phyloP scores from a whole-genome alignment of 441 rosid species.

The Eutrema salsugineum region DNA sequence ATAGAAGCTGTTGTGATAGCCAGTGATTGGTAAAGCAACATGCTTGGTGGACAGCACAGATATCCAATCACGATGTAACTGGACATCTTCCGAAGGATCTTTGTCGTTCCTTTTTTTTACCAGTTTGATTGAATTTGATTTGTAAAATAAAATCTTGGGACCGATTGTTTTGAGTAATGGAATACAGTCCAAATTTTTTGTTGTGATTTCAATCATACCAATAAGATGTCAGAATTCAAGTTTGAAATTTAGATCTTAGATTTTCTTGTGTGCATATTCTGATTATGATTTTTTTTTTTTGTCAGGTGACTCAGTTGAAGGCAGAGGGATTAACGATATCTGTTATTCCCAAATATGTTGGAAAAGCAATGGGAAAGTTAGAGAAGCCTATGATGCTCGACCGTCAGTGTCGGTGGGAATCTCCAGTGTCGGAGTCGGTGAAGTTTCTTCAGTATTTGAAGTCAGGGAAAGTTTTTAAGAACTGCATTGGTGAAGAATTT shows the following conservation, averaged over 20 bases:
- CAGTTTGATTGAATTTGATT: background rate
- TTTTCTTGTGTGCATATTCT: too few species aligned
- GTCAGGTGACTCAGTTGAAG: slow-evolving; percentile 55
- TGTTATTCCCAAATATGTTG: slow-evolving; percentile 54
- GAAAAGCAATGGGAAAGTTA: slow-evolving; percentile 41
- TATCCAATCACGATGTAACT: too few species aligned
- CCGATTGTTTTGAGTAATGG: background rate
- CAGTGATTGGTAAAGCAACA: slow-evolving; percentile 91
- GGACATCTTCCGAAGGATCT: slow-evolving; percentile 86
- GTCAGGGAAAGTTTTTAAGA: slow-evolving; percentile 34
- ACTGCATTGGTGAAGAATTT: slow-evolving; percentile 81
- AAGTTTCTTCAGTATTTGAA: slow-evolving; percentile 48
- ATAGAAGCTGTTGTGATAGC: slow-evolving; percentile 91
- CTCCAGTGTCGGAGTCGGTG: slow-evolving; percentile 48
- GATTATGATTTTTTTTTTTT: too few species aligned
- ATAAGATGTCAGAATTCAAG: too few species aligned
- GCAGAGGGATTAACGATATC: slow-evolving; percentile 47
- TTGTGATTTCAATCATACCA: too few species aligned
- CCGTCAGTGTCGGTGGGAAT: slow-evolving; percentile 56
- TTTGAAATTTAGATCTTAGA: too few species aligned
- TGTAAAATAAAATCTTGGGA: background rate
- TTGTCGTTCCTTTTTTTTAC: too few species aligned
- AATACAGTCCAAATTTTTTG: too few species aligned
- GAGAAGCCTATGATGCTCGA: slow-evolving; percentile 50
- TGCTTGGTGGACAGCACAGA: slow-evolving; percentile 51